Evolutionary conservation across 225 moss, liverwort and hornwort genomes (phyloP).

Genomic region (Polytrichum commune): DNA sequence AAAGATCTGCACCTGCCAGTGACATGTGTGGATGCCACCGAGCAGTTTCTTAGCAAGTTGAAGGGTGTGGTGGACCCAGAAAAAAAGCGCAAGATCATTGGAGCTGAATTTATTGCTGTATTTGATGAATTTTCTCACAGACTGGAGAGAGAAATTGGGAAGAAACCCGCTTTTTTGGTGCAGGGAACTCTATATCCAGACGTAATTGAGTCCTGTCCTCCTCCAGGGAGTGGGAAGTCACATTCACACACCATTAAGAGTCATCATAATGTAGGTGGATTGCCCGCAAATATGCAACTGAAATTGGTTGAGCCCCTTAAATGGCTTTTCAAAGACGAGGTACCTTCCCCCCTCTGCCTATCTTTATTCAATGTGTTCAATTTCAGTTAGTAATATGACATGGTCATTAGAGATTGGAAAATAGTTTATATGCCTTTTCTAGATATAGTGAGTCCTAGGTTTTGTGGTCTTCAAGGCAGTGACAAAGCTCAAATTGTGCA

Average conservation of each 20-base stretch:
- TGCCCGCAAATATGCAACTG: slow-evolving; percentile 79
- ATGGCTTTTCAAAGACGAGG: slow-evolving; percentile 96
- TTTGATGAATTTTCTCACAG: slow-evolving; percentile 71
- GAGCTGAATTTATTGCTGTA: slow-evolving; percentile 53
- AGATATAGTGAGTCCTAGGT: too few species aligned
- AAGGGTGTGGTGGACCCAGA: slow-evolving; percentile 36
- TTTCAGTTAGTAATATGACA: too few species aligned
- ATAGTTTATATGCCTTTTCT: too few species aligned
- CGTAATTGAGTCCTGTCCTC: slow-evolving; percentile 92
- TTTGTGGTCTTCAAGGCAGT: neutral
- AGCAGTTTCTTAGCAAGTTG: slow-evolving; percentile 62
- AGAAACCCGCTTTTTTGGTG: slow-evolving; percentile 70
- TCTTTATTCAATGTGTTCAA: too few species aligned
- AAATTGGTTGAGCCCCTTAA: slow-evolving; percentile 86
- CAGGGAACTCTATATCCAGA: slow-evolving; percentile 88
- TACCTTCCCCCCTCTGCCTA: neutral
- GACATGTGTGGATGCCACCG: slow-evolving; percentile 72
- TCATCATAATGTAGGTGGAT: slow-evolving; percentile 91
- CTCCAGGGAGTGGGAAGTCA: slow-evolving; percentile 84
- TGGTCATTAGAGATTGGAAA: too few species aligned
- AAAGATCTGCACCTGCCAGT: slow-evolving; percentile 80
- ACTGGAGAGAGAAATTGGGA: slow-evolving; percentile 62
- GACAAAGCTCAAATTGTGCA: slow-evolving; percentile 19
- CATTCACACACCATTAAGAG: slow-evolving; percentile 94
- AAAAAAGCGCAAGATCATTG: slow-evolving; percentile 24